A percentile compares a stretch with the other conserved stretches of the same genome.
These are phyloP conservation scores for Vaccinium myrtillus DNA, from an alignment of 148 eudicot species.

Conservation along the genomic window DNA sequence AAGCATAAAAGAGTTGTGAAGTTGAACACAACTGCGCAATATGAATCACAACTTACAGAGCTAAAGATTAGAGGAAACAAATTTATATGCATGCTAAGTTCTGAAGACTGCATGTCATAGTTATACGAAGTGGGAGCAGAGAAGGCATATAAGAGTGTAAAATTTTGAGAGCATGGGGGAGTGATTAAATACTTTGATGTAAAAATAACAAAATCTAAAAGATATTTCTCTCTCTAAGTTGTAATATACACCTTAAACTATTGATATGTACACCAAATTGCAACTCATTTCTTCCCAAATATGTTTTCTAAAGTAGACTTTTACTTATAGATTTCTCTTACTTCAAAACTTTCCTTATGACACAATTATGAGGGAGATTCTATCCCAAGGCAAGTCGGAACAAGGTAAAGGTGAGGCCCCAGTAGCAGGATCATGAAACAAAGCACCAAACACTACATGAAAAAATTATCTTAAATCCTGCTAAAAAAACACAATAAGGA, in stretches of 20 bases:
- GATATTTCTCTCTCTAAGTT: not conserved
- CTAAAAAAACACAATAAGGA: too few species aligned
- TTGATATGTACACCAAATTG: not conserved
- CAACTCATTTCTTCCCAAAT: not conserved
- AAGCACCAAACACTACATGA: not conserved
- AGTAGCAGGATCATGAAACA: not conserved
- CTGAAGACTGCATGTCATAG: not conserved
- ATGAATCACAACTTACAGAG: not conserved
- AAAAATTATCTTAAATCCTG: too few species aligned
- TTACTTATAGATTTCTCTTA: too few species aligned
- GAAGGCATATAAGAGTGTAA: not conserved
- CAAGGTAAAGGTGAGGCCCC: not conserved
- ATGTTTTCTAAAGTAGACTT: too few species aligned
- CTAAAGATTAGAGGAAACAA: not conserved
- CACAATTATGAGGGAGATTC: too few species aligned
- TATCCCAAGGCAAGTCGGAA: not conserved
- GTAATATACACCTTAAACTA: not conserved
- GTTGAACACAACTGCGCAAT: conserved; percentile 26
- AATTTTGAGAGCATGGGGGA: not conserved
- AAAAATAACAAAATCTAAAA: not conserved
- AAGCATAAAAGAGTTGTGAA: conserved; percentile 11
- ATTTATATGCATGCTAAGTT: not conserved
- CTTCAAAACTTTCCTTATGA: too few species aligned
- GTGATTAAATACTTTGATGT: not conserved
- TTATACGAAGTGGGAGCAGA: not conserved